Base-by-base conservation (phyloP, 2,329 filamentous ascomycete genomes). In the Colletotrichum australisinense region DNA sequence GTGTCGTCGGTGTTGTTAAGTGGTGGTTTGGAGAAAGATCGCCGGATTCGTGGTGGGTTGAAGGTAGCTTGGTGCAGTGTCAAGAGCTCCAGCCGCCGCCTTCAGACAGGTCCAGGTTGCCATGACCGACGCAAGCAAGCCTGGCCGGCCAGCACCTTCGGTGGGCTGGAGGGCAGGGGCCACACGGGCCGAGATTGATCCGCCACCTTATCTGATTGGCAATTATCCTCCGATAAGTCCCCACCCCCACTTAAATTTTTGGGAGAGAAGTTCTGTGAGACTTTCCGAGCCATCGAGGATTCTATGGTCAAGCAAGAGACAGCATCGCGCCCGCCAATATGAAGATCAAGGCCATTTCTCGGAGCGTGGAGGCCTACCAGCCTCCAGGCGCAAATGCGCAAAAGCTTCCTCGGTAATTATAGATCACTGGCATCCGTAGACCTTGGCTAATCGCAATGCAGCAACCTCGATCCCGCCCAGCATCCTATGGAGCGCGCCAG, bases 401-500 rank as follows among this genome's bases (percentile, higher is more conserved):
- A 65, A 92, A 91, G 79, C 86, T 90, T 78, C 90, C 92, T 46
- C 62, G 71, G 71, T 73, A 71, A 11, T 53, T 49, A 32, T 6
- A 3, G n/a, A 14, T 8, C 26, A 42, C 1, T 52, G 12, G 22
- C 24, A 28, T 9, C 8, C 38, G 58, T 9, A 22, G 57, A 60
- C 28, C 24, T 35, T 24, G 38, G 56, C 71, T 73, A 71, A 73
- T 55, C 11, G 7, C 3, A 52, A 30, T 28, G 14, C 73, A 89
- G 92, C 76, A 94, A 94, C 80, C 88, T 97, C 79, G 94, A 97
- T 84, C 93, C 95, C 32, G 92, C 94, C 55, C 89, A 96, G 73
- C 95, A 98, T 84, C 95, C 94, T 2, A 98, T 98, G 83, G 95
- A 97, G 84, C 89, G 95, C 79, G 95, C 95, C 59, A 88, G 95